A percentile compares a stretch with the other conserved stretches of the same genome.
These are phyloP conservation scores for Aphanocladium album DNA, from an alignment of 2,329 filamentous ascomycete species.

Conservation along the genomic window DNA sequence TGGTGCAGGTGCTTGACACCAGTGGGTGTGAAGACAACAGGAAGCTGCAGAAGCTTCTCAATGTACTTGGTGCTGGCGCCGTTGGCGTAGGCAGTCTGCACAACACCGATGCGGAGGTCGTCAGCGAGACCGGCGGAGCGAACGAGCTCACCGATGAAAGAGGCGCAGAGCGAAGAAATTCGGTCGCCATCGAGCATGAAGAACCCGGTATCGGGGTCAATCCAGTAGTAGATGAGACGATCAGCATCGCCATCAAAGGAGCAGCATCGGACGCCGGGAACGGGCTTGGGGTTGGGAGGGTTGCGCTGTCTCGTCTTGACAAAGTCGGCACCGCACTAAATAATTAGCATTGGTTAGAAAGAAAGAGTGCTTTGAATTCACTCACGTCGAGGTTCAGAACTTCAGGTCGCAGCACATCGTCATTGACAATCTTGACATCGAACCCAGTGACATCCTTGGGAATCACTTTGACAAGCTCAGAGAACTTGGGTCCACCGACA, in stretches of 20 bases:
- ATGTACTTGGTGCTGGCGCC: slow-evolving; percentile 92
- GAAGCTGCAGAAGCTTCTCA: slow-evolving; percentile 78
- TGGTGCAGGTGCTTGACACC: slow-evolving; percentile 98
- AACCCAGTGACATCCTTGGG: slow-evolving; percentile 65
- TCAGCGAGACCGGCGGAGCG: slow-evolving; percentile 72
- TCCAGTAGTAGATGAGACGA: slow-evolving; percentile 91
- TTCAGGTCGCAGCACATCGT: slow-evolving; percentile 86
- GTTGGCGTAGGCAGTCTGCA: slow-evolving; percentile 97
- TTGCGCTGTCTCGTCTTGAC: slow-evolving; percentile 96
- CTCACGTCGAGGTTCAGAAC: slow-evolving; percentile 80
- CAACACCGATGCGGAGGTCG: slow-evolving; percentile 84
- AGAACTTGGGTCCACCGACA: slow-evolving; percentile 86
- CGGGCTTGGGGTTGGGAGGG: slow-evolving; percentile 74
- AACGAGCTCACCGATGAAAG: slow-evolving; percentile 86
- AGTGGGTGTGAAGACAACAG: slow-evolving; percentile 88
- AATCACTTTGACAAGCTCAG: slow-evolving; percentile 78
- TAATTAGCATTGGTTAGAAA: neutral
- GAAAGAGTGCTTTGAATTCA: slow-evolving; percentile 15
- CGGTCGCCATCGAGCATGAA: slow-evolving; percentile 93
- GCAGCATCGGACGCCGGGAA: slow-evolving; percentile 72
- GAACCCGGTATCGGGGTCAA: slow-evolving; percentile 77
- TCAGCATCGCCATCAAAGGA: slow-evolving; percentile 95
- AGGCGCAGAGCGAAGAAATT: slow-evolving; percentile 89
- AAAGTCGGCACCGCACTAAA: slow-evolving; percentile 85
- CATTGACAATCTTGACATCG: slow-evolving; percentile 83